A percentile compares a stretch with the other conserved stretches of the same genome.
Conservation (phyloP, 495 filamentous ascomycete species). For the Daldinia bambusicola region DNA sequence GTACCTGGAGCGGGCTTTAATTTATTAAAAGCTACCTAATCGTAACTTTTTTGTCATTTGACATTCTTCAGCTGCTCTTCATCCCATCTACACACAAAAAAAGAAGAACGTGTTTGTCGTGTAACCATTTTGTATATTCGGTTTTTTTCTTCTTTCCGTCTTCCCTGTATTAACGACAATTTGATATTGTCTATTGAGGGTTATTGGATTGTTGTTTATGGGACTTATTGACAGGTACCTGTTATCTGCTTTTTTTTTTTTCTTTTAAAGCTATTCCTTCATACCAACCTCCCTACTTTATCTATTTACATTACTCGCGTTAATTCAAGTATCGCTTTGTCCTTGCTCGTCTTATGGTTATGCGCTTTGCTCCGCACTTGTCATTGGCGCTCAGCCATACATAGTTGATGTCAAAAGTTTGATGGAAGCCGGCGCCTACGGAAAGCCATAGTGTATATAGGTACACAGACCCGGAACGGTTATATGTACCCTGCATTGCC, state of each 20-base stretch:
- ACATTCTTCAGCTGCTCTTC: conserved; percentile 12
- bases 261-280: conserved; percentile 25
- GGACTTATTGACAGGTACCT: background rate
- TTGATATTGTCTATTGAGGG: conserved; percentile 8
- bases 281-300: conserved; percentile 4
- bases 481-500: background rate
- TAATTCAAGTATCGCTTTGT: conserved; percentile 10
- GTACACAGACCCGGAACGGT: conserved; percentile 7
- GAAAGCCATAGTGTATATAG: background rate
- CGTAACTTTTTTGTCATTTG: conserved; percentile 21
- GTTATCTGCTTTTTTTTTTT: conserved; percentile 20
- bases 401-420: conserved; percentile 22
- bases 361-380: conserved; percentile 24
- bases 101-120: conserved; percentile 17
- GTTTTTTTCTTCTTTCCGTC: conserved; percentile 5
- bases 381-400: conserved; percentile 2
- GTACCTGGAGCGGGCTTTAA: conserved; percentile 22
- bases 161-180: conserved; percentile 21
- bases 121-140: conserved; percentile 6
- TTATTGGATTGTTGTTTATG: background rate
- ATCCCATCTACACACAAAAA: conserved; percentile 9
- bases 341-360: conserved; percentile 8
- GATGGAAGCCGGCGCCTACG: conserved; percentile 35
- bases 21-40: conserved; percentile 30
- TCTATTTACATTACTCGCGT: conserved; percentile 9